Evolutionary conservation across 345 rosid species (phyloP).

Genomic region (Rhodamnia argentea): DNA sequence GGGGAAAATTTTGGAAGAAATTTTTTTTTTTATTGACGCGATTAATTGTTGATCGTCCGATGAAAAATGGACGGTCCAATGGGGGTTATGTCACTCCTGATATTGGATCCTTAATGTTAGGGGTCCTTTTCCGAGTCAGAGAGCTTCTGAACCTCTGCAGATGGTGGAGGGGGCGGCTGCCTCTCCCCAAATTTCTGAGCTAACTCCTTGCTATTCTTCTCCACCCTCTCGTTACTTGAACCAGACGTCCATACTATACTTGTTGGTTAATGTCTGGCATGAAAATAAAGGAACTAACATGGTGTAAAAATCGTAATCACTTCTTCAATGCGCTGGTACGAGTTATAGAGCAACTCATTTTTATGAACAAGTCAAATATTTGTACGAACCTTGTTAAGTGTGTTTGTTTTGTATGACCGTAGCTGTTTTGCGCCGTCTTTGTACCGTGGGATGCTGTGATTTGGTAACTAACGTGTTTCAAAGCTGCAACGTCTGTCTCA

Average conservation of each 20-base stretch:
- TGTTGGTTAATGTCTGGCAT: background rate
- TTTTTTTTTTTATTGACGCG: too few species aligned
- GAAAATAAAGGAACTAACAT: background rate
- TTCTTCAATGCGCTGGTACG: background rate
- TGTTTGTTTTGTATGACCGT: background rate
- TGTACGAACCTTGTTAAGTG: background rate
- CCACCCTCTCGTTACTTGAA: background rate
- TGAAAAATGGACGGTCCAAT: too few species aligned
- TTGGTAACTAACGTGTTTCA: background rate
- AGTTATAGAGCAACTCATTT: background rate
- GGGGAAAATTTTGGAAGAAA: too few species aligned
- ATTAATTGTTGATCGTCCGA: too few species aligned
- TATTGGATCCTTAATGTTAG: too few species aligned
- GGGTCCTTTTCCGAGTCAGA: too few species aligned
- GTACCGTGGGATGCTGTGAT: background rate
- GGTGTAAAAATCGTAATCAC: background rate
- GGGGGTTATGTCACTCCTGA: too few species aligned
- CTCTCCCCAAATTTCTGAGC: background rate
- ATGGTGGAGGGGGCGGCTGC: background rate
- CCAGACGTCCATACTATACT: background rate
- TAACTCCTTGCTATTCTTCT: background rate
- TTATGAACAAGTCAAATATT: background rate
- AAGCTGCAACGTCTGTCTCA: background rate
- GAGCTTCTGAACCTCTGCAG: background rate
- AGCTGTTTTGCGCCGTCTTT: background rate